Base-by-base conservation (phyloP, 352 stramenopile species). In the Globisporangium ultimum region DNA sequence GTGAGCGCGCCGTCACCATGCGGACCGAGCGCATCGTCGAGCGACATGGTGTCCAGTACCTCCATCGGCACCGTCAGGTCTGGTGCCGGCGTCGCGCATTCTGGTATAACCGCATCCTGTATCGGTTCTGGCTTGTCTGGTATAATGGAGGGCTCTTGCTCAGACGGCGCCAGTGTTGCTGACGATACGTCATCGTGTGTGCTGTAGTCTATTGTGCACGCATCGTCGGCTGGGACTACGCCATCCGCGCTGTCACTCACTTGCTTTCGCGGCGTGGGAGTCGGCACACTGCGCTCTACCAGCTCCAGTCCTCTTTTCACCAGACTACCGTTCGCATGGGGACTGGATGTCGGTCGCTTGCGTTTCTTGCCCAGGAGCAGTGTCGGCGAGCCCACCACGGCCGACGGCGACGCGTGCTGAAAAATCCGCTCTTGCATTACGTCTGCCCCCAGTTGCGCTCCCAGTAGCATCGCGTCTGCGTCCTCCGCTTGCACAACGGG, bases 291-390 rank as follows among this genome's bases (percentile, higher is more conserved):
- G 40, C 17, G 40, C 13, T 45, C 40, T n/a, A 13, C 13, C 8
- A 18, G 7, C 40, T 45, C 40, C 12, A 45, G 40, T 0, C 7
- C 17, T 15, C 40, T 45, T 10, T 45, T 45, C 40, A 5, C 12
- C 13, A 45, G 3, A 45, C 40, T 45, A 8, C 17, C 17, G 17
- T 45, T 45, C 13, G 12, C 18, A 45, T 64, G 48, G 14, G 45
- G 43, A 18, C 47, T 40, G 17, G 57, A 22, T 2, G 21, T 70
- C 24, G 75, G 70, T 10, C 81, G 75, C 53, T 87, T 85, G 40
- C 77, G 71, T 53, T 91, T 89, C 73, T 82, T 89, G 48, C 69
- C 61, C 24, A 57, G 21, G 38, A 22, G 28, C 8, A 36, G 28
- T 5, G 28, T 36, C 8, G 28, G 28, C 24, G 24, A 32, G 24